phyloP scores from a whole-genome alignment of 1,139 yeast genomes.

The Zygoascus meyerae region DNA sequence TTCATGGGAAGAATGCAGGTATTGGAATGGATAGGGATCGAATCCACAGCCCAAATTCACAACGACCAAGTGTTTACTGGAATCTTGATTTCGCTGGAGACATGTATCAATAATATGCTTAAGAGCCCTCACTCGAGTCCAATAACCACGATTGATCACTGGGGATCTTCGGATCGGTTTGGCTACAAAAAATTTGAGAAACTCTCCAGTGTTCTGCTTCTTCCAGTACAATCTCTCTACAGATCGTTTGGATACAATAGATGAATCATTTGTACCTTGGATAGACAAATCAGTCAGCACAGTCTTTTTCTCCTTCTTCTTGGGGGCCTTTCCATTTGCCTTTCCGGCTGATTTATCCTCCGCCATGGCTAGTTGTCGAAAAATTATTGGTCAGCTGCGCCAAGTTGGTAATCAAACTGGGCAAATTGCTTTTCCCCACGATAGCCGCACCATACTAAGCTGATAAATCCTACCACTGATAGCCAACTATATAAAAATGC shows the following conservation, averaged over 20 bases:
- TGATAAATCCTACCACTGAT: too few relatives aligned
- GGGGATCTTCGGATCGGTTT: conserved; percentile 70
- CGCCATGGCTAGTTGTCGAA: neutral
- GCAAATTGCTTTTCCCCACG: too few relatives aligned
- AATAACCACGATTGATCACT: conserved; percentile 75
- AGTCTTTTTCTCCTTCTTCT: conserved; percentile 12
- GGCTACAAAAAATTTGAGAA: conserved; percentile 63
- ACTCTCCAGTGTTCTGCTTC: conserved; percentile 37
- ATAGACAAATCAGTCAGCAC: conserved; percentile 42
- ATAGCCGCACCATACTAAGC: too few relatives aligned
- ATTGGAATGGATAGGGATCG: conserved; percentile 57
- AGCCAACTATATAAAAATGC: too few relatives aligned
- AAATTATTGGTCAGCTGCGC: conserved; percentile 1
- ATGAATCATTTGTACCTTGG: conserved; percentile 79
- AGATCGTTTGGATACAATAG: conserved; percentile 76
- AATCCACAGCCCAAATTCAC: conserved; percentile 80
- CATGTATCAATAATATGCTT: conserved; percentile 47
- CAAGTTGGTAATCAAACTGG: too few relatives aligned
- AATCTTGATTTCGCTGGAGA: neutral
- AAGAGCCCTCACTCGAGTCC: conserved; percentile 74
- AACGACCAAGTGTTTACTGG: conserved; percentile 33
- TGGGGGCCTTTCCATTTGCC: neutral
- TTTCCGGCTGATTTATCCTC: neutral
- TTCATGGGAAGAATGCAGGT: conserved; percentile 38
- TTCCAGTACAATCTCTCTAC: conserved; percentile 61